These are phyloP conservation scores for Geum urbanum DNA, from an alignment of 306 rosid genomes.

Conservation along the genomic window DNA sequence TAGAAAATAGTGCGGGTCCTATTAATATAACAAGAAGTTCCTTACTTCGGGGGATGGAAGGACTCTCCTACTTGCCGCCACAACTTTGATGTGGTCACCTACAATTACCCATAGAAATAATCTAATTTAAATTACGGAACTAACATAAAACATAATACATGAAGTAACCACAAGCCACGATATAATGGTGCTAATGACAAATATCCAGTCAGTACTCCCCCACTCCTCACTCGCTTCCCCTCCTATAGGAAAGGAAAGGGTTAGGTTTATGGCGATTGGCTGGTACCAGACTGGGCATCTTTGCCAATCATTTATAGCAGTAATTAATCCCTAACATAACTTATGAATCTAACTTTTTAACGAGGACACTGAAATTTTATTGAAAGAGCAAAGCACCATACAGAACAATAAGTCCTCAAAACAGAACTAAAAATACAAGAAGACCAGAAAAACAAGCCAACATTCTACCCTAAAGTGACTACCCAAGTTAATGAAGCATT, in stretches of 20 bases:
- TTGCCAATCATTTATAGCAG: not conserved
- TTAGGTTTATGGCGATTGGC: not conserved
- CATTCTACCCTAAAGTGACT: too few relatives aligned
- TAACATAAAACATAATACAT: not conserved
- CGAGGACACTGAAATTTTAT: too few relatives aligned
- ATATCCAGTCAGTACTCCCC: too few relatives aligned
- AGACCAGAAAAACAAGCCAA: too few relatives aligned
- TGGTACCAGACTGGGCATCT: not conserved
- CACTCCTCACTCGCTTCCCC: not conserved
- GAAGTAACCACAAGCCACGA: not conserved
- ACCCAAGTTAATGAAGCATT: too few relatives aligned
- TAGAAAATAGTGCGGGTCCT: not conserved
- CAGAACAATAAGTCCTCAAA: too few relatives aligned
- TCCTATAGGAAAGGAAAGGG: not conserved
- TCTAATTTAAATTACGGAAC: not conserved
- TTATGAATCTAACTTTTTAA: too few relatives aligned
- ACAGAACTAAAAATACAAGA: too few relatives aligned
- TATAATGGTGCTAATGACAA: not conserved
- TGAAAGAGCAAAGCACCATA: too few relatives aligned
- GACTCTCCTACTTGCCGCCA: slow-evolving; percentile 97
- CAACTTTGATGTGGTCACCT: slow-evolving; percentile 76
- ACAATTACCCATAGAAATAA: slow-evolving; percentile 21
- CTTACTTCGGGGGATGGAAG: slow-evolving; percentile 89
- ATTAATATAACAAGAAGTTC: not conserved
- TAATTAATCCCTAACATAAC: not conserved